Evolutionary conservation across 2,329 filamentous ascomycete genomes (phyloP), one percentile per base, ranked within the genome.

Genomic region (Penicillium occitanis): DNA sequence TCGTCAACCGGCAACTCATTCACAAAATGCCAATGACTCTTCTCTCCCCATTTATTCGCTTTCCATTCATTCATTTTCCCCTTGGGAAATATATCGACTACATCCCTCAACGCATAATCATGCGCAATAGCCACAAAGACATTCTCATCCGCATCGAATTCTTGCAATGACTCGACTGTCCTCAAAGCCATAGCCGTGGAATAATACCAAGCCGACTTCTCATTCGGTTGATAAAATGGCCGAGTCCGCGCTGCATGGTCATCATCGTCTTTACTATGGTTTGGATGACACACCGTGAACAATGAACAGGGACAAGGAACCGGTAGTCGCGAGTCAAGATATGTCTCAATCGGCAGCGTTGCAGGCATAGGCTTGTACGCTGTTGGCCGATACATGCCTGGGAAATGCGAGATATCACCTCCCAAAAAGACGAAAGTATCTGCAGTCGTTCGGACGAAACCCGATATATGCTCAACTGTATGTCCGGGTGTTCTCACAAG

Each of bases 351-450:
- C 2, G 70, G 67, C 33, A 73, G 74, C 72, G 22, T 61, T 57
- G 44, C 30, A 17, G 74, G 74, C 6, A 77, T 66, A 19, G 75
- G 74, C 2, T 72, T 60, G 50, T 73, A 70, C 58, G 68, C 59
- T 3, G 69, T 73, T 3, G 76, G 75, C 17, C 77, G 67, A 28
- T 78, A 70, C 13, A 17, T 50, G 2, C 79, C 79, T 2, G 73
- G 73, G 51, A 77, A 78, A 68, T 83, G 81, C 17, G 77, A 81
- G 19, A 77, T 69, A 66, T 84, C 82, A 2, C 76, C 82, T 28
- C 46, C 0, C 80, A 80, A 65, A 82, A 83, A 73, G 5, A 82
- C 66, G 64, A 81, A 83, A 0, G 79, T 79, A 33, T 79, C 67
- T 3, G 68, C 46, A 6, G 71, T 73, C 5, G 70, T 73, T 10